Conservation (phyloP, 805 yeast species). For the Jamesozyma gamospora region DNA sequence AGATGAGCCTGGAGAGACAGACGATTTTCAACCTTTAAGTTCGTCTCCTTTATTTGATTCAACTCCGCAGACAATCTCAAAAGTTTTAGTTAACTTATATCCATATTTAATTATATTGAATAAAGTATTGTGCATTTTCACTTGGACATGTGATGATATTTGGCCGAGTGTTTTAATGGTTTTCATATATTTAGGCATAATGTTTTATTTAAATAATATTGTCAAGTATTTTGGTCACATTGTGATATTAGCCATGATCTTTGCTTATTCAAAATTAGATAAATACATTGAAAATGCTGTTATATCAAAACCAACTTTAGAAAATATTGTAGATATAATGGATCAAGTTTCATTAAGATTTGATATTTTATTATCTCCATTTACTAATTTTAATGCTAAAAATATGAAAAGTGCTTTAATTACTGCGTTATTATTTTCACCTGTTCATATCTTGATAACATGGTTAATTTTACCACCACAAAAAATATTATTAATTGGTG, state of each 20-base stretch:
- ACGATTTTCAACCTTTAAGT: slow-evolving; percentile 2
- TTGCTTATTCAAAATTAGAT: slow-evolving; percentile 51
- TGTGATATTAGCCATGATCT: slow-evolving; percentile 46
- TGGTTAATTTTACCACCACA: slow-evolving; percentile 65
- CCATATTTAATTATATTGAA: slow-evolving; percentile 78
- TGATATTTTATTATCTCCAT: slow-evolving; percentile 71
- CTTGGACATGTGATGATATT: slow-evolving; percentile 86
- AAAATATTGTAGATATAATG: slow-evolving; percentile 70
- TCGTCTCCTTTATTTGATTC: slow-evolving; percentile 76
- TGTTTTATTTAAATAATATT: slow-evolving; percentile 63
- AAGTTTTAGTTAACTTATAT: slow-evolving; percentile 70
- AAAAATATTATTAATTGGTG: slow-evolving; percentile 46
- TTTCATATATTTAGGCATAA: slow-evolving; percentile 40
- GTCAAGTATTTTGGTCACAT: slow-evolving; percentile 75
- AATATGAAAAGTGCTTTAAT: slow-evolving; percentile 73
- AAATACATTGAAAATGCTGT: slow-evolving; percentile 39
- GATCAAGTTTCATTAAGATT: slow-evolving; percentile 66
- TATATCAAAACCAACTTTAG: slow-evolving; percentile 66
- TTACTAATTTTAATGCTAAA: slow-evolving; percentile 65
- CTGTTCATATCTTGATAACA: slow-evolving; percentile 64
- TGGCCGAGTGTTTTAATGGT: slow-evolving; percentile 59
- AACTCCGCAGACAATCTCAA: slow-evolving; percentile 86
- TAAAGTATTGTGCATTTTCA: slow-evolving; percentile 56
- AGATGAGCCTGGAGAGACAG: slow-evolving; percentile 5
- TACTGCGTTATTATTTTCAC: slow-evolving; percentile 79